Evolutionary conservation across 2,329 filamentous ascomycete species (phyloP), one percentile per base, ranked within the genome.

Genomic region (Malbranchea zuffiana): DNA sequence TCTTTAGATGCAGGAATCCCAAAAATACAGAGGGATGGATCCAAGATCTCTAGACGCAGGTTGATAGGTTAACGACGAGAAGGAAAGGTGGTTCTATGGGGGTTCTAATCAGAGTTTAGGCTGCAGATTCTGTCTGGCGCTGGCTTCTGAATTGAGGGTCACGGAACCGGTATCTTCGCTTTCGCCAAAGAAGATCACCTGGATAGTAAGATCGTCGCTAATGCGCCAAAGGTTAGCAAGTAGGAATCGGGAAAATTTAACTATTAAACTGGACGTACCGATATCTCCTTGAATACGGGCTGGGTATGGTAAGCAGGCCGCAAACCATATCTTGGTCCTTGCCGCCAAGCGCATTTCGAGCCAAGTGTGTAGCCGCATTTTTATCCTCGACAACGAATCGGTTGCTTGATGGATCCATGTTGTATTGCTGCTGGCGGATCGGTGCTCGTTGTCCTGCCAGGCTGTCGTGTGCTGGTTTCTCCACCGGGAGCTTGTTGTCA

Each of bases 181-280:
- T 49, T 93, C 76, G 42, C 90, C 90, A 52, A 98, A 98, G 71
- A 98, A 98, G 54, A 98, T 93, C 43, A 98, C 90, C 60, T 98
- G 85, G 11, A 98, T 88, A 0, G 90, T 98, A 45, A 98, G 66
- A 56, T 98, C 90, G 56, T 98, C 90, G 48, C 85, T 88, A 29
- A 42, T n/a, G n/a, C n/a, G n/a, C n/a, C 60, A 53, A 32, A 43
- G 43, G 42, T 50, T 39, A 48, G 36, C 10, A 35, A 24, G 19
- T n/a, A 6, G 25, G 25, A 12, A 16, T 20, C 20, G 21, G 10
- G 10, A 23, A 6, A 17, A 10, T 8, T 31, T 13, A 23, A 26
- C 4, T 26, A 18, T n/a, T 3, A 4, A 7, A 8, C 17, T 7
- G n/a, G 37, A 57, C 69, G 54, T 69, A 87, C 83, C 88, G 76